These are phyloP conservation scores for Zangia roseola DNA, from an alignment of 768 basidiomycete genomes.

Conservation along the genomic window DNA sequence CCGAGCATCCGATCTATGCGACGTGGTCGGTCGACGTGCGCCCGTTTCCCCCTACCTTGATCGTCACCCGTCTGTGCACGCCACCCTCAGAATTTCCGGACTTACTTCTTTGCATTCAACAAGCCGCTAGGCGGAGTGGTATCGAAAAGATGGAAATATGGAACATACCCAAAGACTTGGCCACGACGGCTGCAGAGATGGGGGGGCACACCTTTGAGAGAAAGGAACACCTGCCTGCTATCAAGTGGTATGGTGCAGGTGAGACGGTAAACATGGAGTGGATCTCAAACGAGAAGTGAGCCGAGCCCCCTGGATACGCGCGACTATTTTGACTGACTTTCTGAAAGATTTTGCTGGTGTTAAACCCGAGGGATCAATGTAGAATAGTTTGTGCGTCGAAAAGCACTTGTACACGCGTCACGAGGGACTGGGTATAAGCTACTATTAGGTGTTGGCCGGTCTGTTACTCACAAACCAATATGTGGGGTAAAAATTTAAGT, in stretches of 20 bases:
- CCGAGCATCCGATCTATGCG: constrained; percentile 30
- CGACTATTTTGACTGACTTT: not conserved
- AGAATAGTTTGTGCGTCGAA: no score
- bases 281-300: constrained; percentile 50
- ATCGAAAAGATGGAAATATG: constrained; percentile 46
- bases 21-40: constrained; percentile 45
- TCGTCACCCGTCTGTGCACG: constrained; percentile 44
- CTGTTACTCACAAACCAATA: no score
- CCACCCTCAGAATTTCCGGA: constrained; percentile 30
- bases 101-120: constrained; percentile 36
- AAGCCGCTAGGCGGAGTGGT: constrained; percentile 34
- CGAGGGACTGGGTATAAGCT: no score
- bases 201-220: constrained; percentile 35
- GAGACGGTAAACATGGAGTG: constrained; percentile 36
- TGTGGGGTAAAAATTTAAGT: no score
- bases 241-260: constrained; percentile 51
- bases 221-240: constrained; percentile 40
- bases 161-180: constrained; percentile 40
- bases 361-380: constrained; percentile 12
- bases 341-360: constrained; percentile 42
- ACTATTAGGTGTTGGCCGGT: no score
- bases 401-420: no score
- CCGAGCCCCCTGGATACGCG: not conserved
- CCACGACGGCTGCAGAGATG: constrained; percentile 22
- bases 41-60: constrained; percentile 33